Evolutionary conservation across 1,284 basidiomycete species (phyloP), one percentile per base, ranked within the genome.

Genomic region (Ustilago hordei): DNA sequence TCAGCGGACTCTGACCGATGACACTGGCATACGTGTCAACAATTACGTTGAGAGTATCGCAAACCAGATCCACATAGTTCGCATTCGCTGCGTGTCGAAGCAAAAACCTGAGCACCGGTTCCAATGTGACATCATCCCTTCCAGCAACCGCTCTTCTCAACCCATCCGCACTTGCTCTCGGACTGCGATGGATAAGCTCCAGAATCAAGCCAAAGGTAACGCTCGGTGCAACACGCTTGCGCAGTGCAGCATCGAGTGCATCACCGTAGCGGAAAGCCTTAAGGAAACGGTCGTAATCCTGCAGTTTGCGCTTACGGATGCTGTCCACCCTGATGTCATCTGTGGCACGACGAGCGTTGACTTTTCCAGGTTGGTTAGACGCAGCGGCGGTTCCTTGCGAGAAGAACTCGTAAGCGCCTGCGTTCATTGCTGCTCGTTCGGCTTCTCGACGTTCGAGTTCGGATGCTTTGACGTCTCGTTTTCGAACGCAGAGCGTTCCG

Each of bases 181-280:
- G 76, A 15, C 71, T 75, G n/a, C 84, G 91, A 81, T 96, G 93
- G 55, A 97, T 92, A 41, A 99, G 89, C 87, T 99, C 97, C 87
- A 95, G 92, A 56, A 99, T 92, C 35, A 99, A 88, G 0, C 96
- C 93, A 84, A 99, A 99, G 0, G 93, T 90, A 1, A 92, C 94
- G 9, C 48, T 64, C 0, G 83, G 77, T 0, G 77, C 66, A 1
- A 83, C 78, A 12, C 79, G 80, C 35, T 81, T 80, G 23, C 81
- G 78, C 8, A 85, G 54, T n/a, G 77, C 74, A 5, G 82, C 84
- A 56, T 85, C 95, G 47, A 99, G 88, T 1, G 97, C 97, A 55
- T 95, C 95, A 17, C 92, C 92, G 86, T 99, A 99, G 83, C 95
- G 93, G 90, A 99, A 99, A 36, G 89, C 89, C 87, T 98, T 98